Conservation (phyloP, 2,329 filamentous ascomycete species). For the Calcarisporium arbuscula region DNA sequence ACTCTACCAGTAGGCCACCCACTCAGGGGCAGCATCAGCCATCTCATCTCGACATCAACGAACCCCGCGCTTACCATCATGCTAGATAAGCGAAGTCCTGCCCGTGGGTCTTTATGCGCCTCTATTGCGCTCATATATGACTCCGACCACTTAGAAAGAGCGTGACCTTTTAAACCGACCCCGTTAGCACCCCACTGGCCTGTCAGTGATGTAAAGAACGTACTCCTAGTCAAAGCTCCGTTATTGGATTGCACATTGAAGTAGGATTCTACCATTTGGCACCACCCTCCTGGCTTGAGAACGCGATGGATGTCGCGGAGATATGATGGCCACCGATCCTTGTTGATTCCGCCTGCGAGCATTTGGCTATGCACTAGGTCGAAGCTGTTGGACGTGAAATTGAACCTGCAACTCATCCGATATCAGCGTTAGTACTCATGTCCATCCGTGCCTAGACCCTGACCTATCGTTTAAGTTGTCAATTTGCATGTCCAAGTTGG, state of each 20-base stretch:
- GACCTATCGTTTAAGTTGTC: constrained; percentile 64
- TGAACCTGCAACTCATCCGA: too few species aligned
- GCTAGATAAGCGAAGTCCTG: constrained; percentile 51
- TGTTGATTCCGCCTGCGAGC: constrained; percentile 65
- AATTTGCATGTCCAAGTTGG: constrained; percentile 65
- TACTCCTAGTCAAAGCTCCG: constrained; percentile 62
- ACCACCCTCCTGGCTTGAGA: constrained; percentile 72
- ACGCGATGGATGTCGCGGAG: constrained; percentile 68
- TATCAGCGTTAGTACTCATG: too few species aligned
- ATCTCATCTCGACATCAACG: constrained; percentile 57
- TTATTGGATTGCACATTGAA: constrained; percentile 82
- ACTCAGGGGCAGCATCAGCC: constrained; percentile 63
- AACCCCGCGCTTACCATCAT: constrained; percentile 59
- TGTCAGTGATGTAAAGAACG: constrained; percentile 13
- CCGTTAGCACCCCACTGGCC: constrained; percentile 5
- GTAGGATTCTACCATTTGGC: constrained; percentile 84
- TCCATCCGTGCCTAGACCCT: constrained; percentile 12
- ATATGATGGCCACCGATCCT: constrained; percentile 67
- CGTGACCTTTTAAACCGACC: constrained; percentile 43
- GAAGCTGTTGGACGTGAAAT: constrained; percentile 65
- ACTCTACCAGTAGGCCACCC: constrained; percentile 60
- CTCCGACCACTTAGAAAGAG: constrained; percentile 61
- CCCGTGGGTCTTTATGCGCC: constrained; percentile 59
- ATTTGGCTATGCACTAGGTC: constrained; percentile 78
- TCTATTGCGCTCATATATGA: constrained; percentile 57